Percentiles rank a stretch among this genome's conserved stretches.
These are phyloP conservation scores for Citrus mangshanensis DNA, from an alignment of 345 rosid genomes.

Conservation along the genomic window DNA sequence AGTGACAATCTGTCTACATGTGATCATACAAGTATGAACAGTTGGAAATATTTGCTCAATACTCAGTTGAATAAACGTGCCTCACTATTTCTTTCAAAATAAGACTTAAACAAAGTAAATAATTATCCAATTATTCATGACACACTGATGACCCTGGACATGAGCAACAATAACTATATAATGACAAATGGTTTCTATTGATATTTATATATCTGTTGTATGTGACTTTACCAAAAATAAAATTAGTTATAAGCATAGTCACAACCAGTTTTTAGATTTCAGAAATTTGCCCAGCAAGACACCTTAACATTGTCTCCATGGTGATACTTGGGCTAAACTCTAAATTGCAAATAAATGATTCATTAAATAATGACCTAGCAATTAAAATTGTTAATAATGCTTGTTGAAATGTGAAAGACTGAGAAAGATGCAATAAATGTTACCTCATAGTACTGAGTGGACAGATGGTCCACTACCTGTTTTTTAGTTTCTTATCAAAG, in stretches of 20 bases:
- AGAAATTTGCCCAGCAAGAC: background rate
- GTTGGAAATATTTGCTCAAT: background rate
- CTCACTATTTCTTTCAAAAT: background rate
- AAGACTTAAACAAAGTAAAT: background rate
- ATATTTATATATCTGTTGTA: background rate
- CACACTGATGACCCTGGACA: background rate
- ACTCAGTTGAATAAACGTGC: background rate
- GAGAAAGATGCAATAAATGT: background rate
- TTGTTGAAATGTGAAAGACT: background rate
- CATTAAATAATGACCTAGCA: background rate
- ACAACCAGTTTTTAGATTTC: background rate
- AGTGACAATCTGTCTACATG: background rate
- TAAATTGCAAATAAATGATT: background rate
- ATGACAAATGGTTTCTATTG: background rate
- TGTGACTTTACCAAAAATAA: background rate
- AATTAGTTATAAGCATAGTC: background rate
- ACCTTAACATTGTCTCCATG: background rate
- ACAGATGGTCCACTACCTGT: too few relatives aligned
- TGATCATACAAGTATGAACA: background rate
- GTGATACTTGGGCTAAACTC: background rate
- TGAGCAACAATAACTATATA: background rate
- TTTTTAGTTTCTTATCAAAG: too few relatives aligned
- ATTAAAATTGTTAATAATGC: background rate
- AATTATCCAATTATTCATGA: background rate
- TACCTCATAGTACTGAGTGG: constrained; percentile 55